phyloP scores from a whole-genome alignment of 1,139 yeast genomes.

The Hansenula lynferdii region DNA sequence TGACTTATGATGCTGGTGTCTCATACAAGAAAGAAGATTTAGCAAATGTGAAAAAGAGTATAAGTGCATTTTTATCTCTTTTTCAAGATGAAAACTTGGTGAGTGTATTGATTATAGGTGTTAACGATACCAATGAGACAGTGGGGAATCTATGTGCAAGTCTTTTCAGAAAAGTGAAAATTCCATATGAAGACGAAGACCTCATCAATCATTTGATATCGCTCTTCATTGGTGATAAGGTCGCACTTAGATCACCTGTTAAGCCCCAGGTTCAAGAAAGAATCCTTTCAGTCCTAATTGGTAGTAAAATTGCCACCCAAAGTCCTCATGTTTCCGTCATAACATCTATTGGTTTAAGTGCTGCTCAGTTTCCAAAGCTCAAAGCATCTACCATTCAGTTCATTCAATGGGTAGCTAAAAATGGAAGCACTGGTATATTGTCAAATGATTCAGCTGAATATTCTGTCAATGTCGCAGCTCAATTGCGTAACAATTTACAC shows the following conservation, averaged over 20 bases:
- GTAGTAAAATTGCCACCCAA: conserved; percentile 47
- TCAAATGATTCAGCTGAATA: conserved; percentile 24
- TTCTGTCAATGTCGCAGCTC: conserved; percentile 41
- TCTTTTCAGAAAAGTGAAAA: conserved; percentile 42
- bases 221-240: conserved; percentile 43
- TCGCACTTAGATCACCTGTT: conserved; percentile 44
- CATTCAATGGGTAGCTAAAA: conserved; percentile 47
- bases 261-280: conserved; percentile 51
- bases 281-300: conserved; percentile 44
- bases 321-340: conserved; percentile 35
- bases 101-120: conserved; percentile 55
- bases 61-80: conserved; percentile 35
- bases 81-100: conserved; percentile 31
- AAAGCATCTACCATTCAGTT: conserved; percentile 43
- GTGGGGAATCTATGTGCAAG: conserved; percentile 50
- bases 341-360: conserved; percentile 52
- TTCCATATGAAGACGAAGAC: conserved; percentile 46
- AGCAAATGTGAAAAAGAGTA: conserved; percentile 40
- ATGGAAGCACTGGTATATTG: conserved; percentile 18
- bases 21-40: conserved; percentile 47
- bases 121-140: conserved; percentile 54
- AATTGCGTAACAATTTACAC: conserved; percentile 45
- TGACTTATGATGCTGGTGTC: conserved; percentile 69
- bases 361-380: conserved; percentile 33
- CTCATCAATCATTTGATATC: conserved; percentile 40